Base-by-base conservation (phyloP, 306 rosid genomes). In the Quercus ilex region DNA sequence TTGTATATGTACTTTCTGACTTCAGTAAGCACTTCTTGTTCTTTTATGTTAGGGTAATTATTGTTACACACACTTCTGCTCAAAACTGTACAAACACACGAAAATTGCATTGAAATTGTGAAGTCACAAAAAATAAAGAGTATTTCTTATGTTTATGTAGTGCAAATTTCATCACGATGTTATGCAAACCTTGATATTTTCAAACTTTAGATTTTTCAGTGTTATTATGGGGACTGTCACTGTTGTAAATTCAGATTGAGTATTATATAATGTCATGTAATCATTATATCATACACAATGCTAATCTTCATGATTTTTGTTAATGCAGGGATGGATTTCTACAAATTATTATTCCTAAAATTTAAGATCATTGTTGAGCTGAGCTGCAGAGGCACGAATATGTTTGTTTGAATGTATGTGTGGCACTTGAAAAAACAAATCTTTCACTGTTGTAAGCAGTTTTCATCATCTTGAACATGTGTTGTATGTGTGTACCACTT, bases 321-420 rank as follows among this genome's bases (percentile, higher is more conserved):
- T 53, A 59, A 55, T 84, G 78, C 93, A 93, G 98, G 92, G 94
- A 91, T 70, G 98, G 96, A 69, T 78, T 93, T 75, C 86, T 93
- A 14, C 92, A 85, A n/a, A 85, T 91, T 33, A 72, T 77, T 74
- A 73, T 93, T 84, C 94, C 98, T 11, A 93, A 93, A 79, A 69
- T 84, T 74, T 85, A 86, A 91, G 83, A 73, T 74, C 69, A 71
- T 73, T 71, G 60, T 55, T 65, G 31, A 76, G 60, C 71, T 74
- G 33, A 30, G 62, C 49, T 73, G 53, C 25, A 23, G 77, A 18
- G 18, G 78, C 55, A 73, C 23, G 7, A 30, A 1, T 14, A 23
- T 38, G 53, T 49, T 49, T 49, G 17, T 49, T 49, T 49, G 53
- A 10, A 13, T 49, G 53, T 49, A 49, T 2, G 53, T 46, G 53